Evolutionary conservation across 73 alveolate species (phyloP).

Genomic region (Uronychia setigera): DNA sequence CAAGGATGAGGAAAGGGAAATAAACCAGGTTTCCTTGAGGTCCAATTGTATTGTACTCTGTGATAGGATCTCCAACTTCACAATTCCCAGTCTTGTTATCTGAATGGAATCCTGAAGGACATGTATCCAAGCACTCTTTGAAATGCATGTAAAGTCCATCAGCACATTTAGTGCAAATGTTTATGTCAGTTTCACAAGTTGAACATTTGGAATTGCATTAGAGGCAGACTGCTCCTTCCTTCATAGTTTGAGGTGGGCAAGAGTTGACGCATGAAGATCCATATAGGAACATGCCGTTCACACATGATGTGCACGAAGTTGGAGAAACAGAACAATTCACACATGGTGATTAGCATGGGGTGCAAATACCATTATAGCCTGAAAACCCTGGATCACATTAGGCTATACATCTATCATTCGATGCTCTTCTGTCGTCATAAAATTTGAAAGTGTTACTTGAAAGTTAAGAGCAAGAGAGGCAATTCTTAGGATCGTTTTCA

Average conservation of each 20-base stretch:
- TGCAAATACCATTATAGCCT: neutral
- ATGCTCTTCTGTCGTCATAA: neutral
- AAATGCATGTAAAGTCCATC: neutral
- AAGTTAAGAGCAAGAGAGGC: neutral
- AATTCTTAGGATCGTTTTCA: neutral
- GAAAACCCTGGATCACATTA: neutral
- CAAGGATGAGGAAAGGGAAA: conserved; percentile 3
- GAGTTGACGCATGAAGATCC: conserved; percentile 8
- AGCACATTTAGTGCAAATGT: conserved; percentile 11
- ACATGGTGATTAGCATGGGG: conserved; percentile 17
- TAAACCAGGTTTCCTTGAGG: neutral
- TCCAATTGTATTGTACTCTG: neutral
- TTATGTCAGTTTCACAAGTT: neutral
- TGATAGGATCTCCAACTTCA: neutral
- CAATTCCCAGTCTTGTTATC: neutral
- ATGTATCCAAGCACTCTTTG: neutral
- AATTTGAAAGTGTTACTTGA: neutral
- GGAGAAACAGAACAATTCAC: neutral
- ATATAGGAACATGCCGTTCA: neutral
- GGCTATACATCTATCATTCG: neutral
- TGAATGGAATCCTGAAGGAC: conserved; percentile 7
- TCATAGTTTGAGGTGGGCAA: neutral
- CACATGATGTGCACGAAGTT: neutral
- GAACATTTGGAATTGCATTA: neutral
- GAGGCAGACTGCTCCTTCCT: neutral